Conservation (phyloP, 179 eudicot genomes). For the Beta macrorhiza region DNA sequence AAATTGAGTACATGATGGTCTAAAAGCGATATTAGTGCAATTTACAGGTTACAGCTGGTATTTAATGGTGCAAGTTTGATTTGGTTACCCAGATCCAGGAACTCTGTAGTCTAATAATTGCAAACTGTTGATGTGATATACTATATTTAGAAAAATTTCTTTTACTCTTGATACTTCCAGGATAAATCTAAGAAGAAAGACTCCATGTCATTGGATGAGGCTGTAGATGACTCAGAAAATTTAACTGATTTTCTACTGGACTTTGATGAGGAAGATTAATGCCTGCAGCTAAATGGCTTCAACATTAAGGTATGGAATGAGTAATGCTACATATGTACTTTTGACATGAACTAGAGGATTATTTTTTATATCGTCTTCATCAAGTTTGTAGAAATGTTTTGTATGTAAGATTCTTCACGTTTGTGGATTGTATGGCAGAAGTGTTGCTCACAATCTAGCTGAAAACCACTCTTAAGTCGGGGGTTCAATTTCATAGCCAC, state of each 20-base stretch:
- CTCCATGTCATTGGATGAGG: constrained; percentile 77
- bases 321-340: background rate
- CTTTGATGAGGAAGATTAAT: constrained; percentile 77
- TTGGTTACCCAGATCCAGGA: background rate
- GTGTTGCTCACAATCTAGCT: no score
- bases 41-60: background rate
- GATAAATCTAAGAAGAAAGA: constrained; percentile 65
- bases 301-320: background rate
- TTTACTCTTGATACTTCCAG: constrained; percentile 36
- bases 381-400: no score
- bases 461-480: no score
- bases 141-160: background rate
- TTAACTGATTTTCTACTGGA: constrained; percentile 90
- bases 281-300: background rate
- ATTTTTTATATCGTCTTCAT: no score
- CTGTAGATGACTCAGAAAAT: constrained; percentile 87
- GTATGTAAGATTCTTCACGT: no score
- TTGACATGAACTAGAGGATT: no score
- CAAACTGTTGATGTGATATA: background rate
- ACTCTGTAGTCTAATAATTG: background rate
- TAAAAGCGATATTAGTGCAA: background rate
- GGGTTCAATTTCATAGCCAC: no score
- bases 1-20: background rate
- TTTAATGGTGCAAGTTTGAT: background rate
- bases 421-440: no score